Base-by-base conservation (phyloP, 495 filamentous ascomycete species). In the Daldinia caldariorum region DNA sequence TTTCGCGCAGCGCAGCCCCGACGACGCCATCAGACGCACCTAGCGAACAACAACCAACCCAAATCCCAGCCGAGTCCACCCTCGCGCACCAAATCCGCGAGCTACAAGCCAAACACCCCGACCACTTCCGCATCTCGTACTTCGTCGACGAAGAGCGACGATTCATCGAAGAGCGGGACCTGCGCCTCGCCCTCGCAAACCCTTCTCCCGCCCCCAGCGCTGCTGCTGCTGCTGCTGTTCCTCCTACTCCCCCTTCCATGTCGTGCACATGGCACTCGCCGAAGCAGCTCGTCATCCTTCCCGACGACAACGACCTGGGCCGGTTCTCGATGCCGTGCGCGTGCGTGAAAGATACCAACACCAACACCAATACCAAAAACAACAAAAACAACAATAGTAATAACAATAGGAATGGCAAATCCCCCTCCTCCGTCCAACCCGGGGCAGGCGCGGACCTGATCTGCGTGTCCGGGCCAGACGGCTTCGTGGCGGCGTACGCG, bases 381-480 rank as follows among this genome's bases (percentile, higher is more conserved):
- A 26, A 26, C 13, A 41, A 43, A 7, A 16, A 14, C n/a, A n/a
- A n/a, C n/a, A n/a, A n/a, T n/a, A n/a, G n/a, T n/a, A n/a, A n/a
- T n/a, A n/a, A n/a, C n/a, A n/a, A n/a, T n/a, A n/a, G n/a, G n/a
- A n/a, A n/a, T n/a, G n/a, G n/a, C n/a, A n/a, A n/a, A n/a, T n/a
- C n/a, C n/a, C n/a, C n/a, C n/a, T 51, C 22, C 1, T 35, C 51
- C 78, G 67, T 41, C 72, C 76, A 16, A 76, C 47, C 67, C 37
- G 18, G 31, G 10, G 57, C 61, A 63, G 66, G 70, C 67, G 41
- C 61, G 66, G 91, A 88, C 62, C 69, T 96, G 47, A 81, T 97
- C 31, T 79, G 97, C 54, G 82, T 98, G 4, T 94, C 92, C 2
- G 95, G 95, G 0, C 94, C 95, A 0, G 92, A 95, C 45, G 94